These are phyloP conservation scores for Xylaria sp. DNA, from an alignment of 2,329 filamentous ascomycete genomes.

Conservation along the genomic window DNA sequence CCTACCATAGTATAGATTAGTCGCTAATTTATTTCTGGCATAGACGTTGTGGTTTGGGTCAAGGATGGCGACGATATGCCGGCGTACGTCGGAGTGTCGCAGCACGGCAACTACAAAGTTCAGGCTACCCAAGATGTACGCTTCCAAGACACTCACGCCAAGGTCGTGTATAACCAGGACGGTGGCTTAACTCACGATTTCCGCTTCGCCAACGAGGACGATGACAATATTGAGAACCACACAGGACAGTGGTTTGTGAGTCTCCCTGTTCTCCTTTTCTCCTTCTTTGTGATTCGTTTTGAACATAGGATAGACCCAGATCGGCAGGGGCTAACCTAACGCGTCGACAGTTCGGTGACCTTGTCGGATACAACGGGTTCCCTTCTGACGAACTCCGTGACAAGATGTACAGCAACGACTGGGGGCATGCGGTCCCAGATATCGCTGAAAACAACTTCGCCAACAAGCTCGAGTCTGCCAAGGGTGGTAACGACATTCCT, in stretches of 20 bases:
- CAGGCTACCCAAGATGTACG: constrained; percentile 34
- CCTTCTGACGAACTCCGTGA: constrained; percentile 16
- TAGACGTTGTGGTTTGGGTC: constrained; percentile 38
- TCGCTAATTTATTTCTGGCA: no score
- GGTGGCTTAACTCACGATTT: constrained; percentile 39
- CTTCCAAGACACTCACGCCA: constrained; percentile 39
- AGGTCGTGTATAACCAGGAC: constrained; percentile 42
- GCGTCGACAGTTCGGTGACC: constrained; percentile 8
- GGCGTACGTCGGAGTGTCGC: constrained; percentile 31
- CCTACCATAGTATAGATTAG: no score
- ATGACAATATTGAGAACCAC: constrained; percentile 40
- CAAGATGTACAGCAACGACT: constrained; percentile 22
- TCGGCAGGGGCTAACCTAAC: no score
- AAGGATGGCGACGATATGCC: constrained; percentile 29
- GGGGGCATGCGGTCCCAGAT: constrained; percentile 19
- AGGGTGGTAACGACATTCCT: constrained; percentile 23
- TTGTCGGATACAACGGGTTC: constrained; percentile 18
- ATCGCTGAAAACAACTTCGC: constrained; percentile 12
- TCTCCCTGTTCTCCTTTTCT: not conserved
- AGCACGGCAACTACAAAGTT: constrained; percentile 38
- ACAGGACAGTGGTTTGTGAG: constrained; percentile 36
- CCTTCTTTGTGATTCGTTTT: no score
- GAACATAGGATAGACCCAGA: no score
- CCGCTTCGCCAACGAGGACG: constrained; percentile 37
- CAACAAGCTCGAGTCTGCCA: constrained; percentile 10